Percentiles rank a stretch among this genome's conserved stretches.
Evolutionary conservation across 306 rosid genomes (phyloP).

Genomic region (Ammopiptanthus mongolicus): DNA sequence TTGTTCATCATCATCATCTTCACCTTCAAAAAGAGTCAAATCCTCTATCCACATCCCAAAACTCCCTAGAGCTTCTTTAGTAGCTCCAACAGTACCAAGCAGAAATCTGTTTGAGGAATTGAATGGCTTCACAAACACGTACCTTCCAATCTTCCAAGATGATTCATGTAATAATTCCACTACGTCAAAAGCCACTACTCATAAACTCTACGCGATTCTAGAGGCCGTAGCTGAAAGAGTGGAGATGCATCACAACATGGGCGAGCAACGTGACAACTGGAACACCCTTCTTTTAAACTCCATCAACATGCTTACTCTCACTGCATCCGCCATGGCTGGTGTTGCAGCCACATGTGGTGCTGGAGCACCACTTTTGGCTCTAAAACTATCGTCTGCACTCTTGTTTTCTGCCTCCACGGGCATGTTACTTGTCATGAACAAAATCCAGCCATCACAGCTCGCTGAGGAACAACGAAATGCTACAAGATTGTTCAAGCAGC

Average conservation of each 20-base stretch:
- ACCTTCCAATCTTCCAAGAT: not conserved
- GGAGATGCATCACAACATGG: slow-evolving; percentile 70
- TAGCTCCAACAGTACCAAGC: slow-evolving; percentile 24
- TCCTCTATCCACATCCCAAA: slow-evolving; percentile 52
- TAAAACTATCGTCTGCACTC: slow-evolving; percentile 53
- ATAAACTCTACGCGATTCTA: slow-evolving; percentile 56
- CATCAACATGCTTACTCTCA: slow-evolving; percentile 73
- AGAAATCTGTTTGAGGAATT: slow-evolving; percentile 36
- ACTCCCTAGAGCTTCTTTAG: slow-evolving; percentile 23
- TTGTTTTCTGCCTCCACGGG: slow-evolving; percentile 74
- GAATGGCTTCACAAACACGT: slow-evolving; percentile 33
- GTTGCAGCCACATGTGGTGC: slow-evolving; percentile 27
- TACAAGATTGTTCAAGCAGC: slow-evolving; percentile 53
- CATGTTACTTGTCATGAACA: slow-evolving; percentile 55
- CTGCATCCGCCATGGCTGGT: slow-evolving; percentile 62
- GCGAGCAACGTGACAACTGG: slow-evolving; percentile 71
- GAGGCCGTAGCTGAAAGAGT: slow-evolving; percentile 65
- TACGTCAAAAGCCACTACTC: slow-evolving; percentile 5
- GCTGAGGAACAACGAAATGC: slow-evolving; percentile 90
- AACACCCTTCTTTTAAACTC: slow-evolving; percentile 66
- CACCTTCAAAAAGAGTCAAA: slow-evolving; percentile 33
- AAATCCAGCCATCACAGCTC: slow-evolving; percentile 83
- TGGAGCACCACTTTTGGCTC: slow-evolving; percentile 31
- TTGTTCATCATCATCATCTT: slow-evolving; percentile 11
- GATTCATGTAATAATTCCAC: not conserved